A percentile compares a stretch with the other conserved stretches of the same genome.
Conservation (phyloP, 495 filamentous ascomycete genomes). For the Articulospora tetracladia region DNA sequence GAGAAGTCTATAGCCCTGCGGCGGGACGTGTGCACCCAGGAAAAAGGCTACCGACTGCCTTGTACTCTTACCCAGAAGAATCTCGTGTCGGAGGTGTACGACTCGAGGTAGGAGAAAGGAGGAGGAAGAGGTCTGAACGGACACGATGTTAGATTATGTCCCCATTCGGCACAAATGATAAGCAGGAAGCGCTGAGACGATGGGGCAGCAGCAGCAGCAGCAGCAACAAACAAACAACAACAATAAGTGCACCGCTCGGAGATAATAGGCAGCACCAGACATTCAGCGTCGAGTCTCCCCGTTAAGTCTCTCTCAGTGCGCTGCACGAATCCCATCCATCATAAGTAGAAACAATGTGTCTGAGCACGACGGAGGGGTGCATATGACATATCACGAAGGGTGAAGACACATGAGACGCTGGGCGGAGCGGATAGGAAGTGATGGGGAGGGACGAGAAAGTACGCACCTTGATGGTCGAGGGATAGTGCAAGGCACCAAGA, state of each 20-base stretch:
- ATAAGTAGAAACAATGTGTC: not conserved
- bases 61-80: conserved; percentile 17
- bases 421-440: not conserved
- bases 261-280: not conserved
- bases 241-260: not conserved
- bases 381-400: conserved; percentile 8
- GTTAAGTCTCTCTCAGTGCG: not conserved
- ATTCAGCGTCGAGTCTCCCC: not conserved
- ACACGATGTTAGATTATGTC: conserved; percentile 15
- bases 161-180: not conserved
- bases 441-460: not conserved
- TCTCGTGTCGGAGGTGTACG: conserved; percentile 12
- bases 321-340: not conserved
- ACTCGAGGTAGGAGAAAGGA: conserved; percentile 15
- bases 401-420: not conserved
- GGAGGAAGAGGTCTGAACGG: conserved; percentile 17
- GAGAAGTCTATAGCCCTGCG: conserved; percentile 19
- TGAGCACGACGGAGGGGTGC: conserved; percentile 12
- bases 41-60: conserved; percentile 18
- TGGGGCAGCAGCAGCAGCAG: no score
- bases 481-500: conserved; percentile 15
- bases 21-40: conserved; percentile 2
- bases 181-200: conserved; percentile 1
- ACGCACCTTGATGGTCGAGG: not conserved
- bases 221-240: no score